Percentiles rank a stretch among this genome's conserved stretches.
Evolutionary conservation across 305 asterid species (phyloP).

Genomic region (Lippia alba): DNA sequence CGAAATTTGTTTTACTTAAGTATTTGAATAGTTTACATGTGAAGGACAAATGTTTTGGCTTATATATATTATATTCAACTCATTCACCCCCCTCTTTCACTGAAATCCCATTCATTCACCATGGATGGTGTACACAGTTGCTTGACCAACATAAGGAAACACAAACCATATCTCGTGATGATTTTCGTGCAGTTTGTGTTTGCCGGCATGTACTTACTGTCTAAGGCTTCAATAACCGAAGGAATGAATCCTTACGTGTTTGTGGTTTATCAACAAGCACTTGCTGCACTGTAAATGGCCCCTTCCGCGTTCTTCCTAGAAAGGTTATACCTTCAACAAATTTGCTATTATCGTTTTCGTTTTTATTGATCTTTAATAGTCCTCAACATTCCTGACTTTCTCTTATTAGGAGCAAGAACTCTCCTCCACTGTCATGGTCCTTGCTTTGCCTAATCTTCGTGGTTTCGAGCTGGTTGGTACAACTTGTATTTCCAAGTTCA

Average conservation of each 20-base stretch:
- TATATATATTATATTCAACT: no score
- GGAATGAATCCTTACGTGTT: no score
- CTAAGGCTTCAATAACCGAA: constrained; percentile 35
- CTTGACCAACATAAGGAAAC: constrained; percentile 15
- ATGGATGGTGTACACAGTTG: constrained; percentile 23
- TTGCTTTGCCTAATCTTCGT: constrained; percentile 20
- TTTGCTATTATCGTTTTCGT: no score
- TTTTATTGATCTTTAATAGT: no score
- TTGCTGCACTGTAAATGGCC: constrained; percentile 39
- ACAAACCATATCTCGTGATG: constrained; percentile 54
- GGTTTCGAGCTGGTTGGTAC: constrained; percentile 31
- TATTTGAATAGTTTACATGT: no score
- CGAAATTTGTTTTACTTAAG: no score
- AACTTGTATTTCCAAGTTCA: background rate
- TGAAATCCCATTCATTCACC: background rate
- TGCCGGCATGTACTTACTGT: constrained; percentile 56
- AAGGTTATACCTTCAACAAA: no score
- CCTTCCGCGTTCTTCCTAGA: constrained; percentile 28
- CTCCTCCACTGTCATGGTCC: constrained; percentile 26
- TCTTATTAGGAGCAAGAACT: no score
- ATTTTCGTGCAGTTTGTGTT: constrained; percentile 47
- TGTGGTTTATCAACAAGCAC: no score
- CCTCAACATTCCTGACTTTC: no score
- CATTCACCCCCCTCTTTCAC: no score
- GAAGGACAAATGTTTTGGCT: no score